Base-by-base conservation (phyloP, 192 early-diverging fungal species). In the Backusella tarrabulga region DNA sequence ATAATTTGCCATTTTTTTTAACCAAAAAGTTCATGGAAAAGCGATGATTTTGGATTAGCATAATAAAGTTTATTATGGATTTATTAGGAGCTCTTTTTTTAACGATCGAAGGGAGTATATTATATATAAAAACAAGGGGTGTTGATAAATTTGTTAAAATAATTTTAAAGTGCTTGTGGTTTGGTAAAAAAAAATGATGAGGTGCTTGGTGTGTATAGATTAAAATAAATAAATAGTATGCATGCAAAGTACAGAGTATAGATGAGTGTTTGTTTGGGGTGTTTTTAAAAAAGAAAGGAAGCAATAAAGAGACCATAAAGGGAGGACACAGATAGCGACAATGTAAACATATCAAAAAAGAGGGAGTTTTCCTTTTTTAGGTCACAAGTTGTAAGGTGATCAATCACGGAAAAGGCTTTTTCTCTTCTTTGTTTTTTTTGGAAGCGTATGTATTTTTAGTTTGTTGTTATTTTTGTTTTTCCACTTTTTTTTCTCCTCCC, bases 361-460 rank as follows among this genome's bases (percentile, higher is more conserved):
- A 63, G 56, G 56, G 56, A 63, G 56, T 63, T 29, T 63, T 23
- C 54, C 14, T n/a, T 63, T 23, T 29, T 29, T 29, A 63, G 56
- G 56, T 63, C 56, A 63, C 56, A 63, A 63, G 56, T 29, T 63
- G 56, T 63, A 63, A 5, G 56, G 26, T 63, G 56, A 63, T 63
- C 56, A 63, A 63, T 63, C 56, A 63, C 23, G 56, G n/a, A 60
- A 60, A 60, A 63, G 56, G 23, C 56, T 63, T 63, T 63, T 63
- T 21, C 54, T 23, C 19, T 56, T 56, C 54, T 54, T 56, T 23
- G 54, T 68, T 32, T 14, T 38, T 68, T 34, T 68, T 68, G n/a
- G 67, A 40, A 12, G 38, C 19, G 67, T 35, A 68, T 68, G 35
- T 34, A 67, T 67, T 67, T 67, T 26, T 67, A 67, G 32, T 12